Evolutionary conservation across 1,284 basidiomycete species (phyloP), one percentile per base, ranked within the genome.

Genomic region (Ceratobasidium sp.): DNA sequence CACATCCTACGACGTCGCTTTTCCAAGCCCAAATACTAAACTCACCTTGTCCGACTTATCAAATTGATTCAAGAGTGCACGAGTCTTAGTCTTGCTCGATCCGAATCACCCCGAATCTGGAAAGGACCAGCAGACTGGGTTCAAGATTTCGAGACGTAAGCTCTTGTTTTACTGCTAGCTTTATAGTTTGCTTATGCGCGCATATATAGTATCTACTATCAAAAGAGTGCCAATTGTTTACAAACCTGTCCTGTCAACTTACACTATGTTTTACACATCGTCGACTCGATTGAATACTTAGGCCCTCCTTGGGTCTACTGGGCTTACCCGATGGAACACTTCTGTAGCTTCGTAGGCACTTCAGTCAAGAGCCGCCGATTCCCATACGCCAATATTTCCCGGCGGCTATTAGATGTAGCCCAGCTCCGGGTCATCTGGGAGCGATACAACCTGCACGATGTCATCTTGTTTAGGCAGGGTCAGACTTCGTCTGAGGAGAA

Each of bases 291-390:
- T 44, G 70, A 78, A 50, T 70, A 64, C 2, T 75, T 72, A 4
- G 82, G 84, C 0, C 83, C 82, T 4, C 81, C 83, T 1, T 85
- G 83, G 83, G 77, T 77, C 11, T 83, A 82, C 62, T 85, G 84
- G 84, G 82, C 83, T 0, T 85, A 83, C 70, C 79, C 81, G 0
- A 85, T 79, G 77, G 79, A 81, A 63, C 75, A 76, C 4, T 78
- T 75, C 54, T 81, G 80, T 72, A 77, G 78, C 16, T 35, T 47
- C 30, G 69, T 80, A 21, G 71, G 76, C n/a, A 75, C 75, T 9
- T 74, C 75, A 5, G 77, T 80, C 23, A 57, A 59, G 7, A 80
- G 76, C 57, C 77, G 77, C 1, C 75, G 75, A 0, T 76, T 71
- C 41, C 81, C 80, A 0, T 80, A 74, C 41, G 76, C 78, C 2